Conservation (phyloP, 176 grass and related monocot species). For the Oryza glumipatula region DNA sequence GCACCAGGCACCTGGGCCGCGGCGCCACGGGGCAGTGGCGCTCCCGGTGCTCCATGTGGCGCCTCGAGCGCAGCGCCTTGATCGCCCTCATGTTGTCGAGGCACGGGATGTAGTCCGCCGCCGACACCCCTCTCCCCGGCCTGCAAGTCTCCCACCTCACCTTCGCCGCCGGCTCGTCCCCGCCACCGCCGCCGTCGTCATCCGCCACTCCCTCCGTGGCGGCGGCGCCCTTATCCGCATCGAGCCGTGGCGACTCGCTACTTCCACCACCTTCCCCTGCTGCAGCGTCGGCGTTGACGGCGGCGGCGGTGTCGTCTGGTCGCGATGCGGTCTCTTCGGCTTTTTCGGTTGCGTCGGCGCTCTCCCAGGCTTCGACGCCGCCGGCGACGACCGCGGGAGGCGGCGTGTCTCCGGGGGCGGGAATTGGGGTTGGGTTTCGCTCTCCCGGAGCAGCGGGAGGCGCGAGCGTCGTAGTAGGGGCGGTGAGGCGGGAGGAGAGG, state of each 20-base stretch:
- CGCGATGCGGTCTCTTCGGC: neutral
- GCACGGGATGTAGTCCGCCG: slow-evolving; percentile 77
- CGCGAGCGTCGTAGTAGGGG: neutral
- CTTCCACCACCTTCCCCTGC: neutral
- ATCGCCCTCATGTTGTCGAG: slow-evolving; percentile 91
- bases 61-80: slow-evolving; percentile 78
- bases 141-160: slow-evolving; percentile 73
- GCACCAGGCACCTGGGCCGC: slow-evolving; percentile 64
- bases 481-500: slow-evolving; percentile 35
- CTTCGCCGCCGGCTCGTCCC: slow-evolving; percentile 39
- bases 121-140: slow-evolving; percentile 53
- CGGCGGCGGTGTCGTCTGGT: neutral
- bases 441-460: slow-evolving; percentile 16
- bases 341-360: neutral
- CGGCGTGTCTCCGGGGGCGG: neutral
- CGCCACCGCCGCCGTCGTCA: neutral
- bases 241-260: neutral
- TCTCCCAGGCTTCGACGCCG: neutral
- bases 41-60: slow-evolving; percentile 94
- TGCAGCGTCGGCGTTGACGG: neutral
- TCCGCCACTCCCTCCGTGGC: neutral
- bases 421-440: neutral
- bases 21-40: slow-evolving; percentile 69
- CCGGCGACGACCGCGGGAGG: neutral
- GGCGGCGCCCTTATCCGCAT: neutral